phyloP scores from a whole-genome alignment of 768 basidiomycete species.

The Sarcodon sp. region DNA sequence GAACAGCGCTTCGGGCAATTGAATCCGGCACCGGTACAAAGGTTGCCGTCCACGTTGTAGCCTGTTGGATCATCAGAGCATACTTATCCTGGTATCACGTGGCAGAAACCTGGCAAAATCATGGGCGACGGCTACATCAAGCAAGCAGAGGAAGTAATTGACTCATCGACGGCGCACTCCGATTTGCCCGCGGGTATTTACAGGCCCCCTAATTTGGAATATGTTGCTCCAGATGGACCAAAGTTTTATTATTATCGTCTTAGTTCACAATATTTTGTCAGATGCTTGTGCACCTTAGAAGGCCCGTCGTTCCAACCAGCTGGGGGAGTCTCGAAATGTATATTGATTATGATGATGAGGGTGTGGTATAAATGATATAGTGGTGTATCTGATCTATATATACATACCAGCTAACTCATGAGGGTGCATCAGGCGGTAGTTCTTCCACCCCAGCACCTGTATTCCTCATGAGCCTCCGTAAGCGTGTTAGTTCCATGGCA shows the following conservation, averaged over 20 bases:
- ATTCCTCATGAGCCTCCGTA: constrained; percentile 62
- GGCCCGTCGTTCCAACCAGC: background rate
- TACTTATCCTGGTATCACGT: constrained; percentile 3
- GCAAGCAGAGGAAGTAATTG: too few relatives aligned
- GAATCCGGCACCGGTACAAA: too few relatives aligned
- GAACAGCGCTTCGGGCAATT: too few relatives aligned
- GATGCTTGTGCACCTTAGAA: constrained; percentile 7
- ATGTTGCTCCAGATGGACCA: too few relatives aligned
- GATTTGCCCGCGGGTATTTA: too few relatives aligned
- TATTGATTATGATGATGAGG: background rate
- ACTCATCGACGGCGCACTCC: too few relatives aligned
- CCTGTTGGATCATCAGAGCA: constrained; percentile 3
- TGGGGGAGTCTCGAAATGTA: background rate
- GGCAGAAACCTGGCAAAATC: too few relatives aligned
- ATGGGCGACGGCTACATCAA: too few relatives aligned
- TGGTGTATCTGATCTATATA: constrained; percentile 3
- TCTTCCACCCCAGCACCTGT: constrained; percentile 19
- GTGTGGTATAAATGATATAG: background rate
- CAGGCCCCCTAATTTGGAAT: too few relatives aligned
- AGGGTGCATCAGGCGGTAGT: constrained; percentile 2
- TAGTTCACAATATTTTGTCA: too few relatives aligned
- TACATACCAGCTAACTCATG: too few relatives aligned
- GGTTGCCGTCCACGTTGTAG: background rate
- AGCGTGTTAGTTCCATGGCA: constrained; percentile 49
- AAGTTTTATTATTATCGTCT: too few relatives aligned